Base-by-base conservation (phyloP, 371 early-diverging fungal genomes). In the Rhizopus stolonifer region DNA sequence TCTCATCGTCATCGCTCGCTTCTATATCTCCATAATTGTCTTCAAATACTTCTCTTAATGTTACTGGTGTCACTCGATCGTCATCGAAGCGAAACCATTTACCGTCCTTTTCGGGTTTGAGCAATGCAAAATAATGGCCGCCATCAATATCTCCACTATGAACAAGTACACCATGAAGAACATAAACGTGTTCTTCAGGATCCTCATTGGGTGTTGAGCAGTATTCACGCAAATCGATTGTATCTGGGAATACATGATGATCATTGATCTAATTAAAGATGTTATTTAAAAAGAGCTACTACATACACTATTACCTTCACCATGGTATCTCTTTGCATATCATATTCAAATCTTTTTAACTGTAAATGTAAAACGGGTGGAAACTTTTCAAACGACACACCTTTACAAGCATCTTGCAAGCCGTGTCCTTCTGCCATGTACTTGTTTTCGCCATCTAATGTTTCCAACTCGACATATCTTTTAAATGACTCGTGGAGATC, bases 351-450 rank as follows among this genome's bases (percentile, higher is more conserved):
- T 17, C 99, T 82, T 70, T 98, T 98, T 55, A 99, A 73, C 65
- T 99, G 98, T 47, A 99, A 66, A 68, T 99, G 99, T 31, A 99
- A 78, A 2, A 99, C 95, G 0, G 94, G 95, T 9, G 99, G 99
- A 61, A 99, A 92, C 15, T 81, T 80, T 56, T 88, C 87, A 69
- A 99, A 98, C 14, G 91, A 89, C 23, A 97, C 96, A 40, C 96
- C 95, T 69, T 98, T 99, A 49, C 85, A 84, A 17, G 99, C 99
- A 61, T 93, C 92, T 81, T 97, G 97, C 43, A 96, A 74, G 0
- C 99, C 99, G 69, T 90, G 81, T 10, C 91, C 94, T 61, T 99
- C 99, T 39, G 99, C 98, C 69, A 80, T 80, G 69, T 99, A 99
- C 67, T 92, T 91, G 82, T 99, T 99, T 19, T 98, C 98, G 9